A percentile compares a stretch with the other conserved stretches of the same genome.
Evolutionary conservation across 331 rosid species (phyloP).

Genomic region (Rhamnella rubrinervis): DNA sequence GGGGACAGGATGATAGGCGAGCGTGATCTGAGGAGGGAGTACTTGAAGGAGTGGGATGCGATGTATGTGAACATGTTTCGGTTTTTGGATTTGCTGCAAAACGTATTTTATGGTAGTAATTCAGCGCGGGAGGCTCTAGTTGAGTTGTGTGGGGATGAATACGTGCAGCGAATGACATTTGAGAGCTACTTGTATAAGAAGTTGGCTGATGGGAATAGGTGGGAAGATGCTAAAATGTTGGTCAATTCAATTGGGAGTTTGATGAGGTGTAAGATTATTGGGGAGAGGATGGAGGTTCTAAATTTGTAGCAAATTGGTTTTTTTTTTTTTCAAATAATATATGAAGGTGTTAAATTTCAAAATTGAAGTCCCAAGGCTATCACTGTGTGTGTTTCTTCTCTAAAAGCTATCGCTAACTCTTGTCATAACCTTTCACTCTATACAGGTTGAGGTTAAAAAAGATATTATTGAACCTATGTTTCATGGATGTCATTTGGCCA

Average conservation of each 20-base stretch:
- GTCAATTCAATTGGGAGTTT: slow-evolving; percentile 64
- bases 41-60: slow-evolving; percentile 71
- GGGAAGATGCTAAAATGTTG: slow-evolving; percentile 65
- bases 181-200: slow-evolving; percentile 84
- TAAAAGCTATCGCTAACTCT: too few relatives aligned
- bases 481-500: too few relatives aligned
- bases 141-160: slow-evolving; percentile 89
- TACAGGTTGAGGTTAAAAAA: too few relatives aligned
- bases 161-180: slow-evolving; percentile 88
- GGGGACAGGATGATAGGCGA: slow-evolving; percentile 64
- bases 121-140: slow-evolving; percentile 84
- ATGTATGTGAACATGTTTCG: slow-evolving; percentile 53
- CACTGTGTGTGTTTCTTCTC: too few relatives aligned
- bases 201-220: slow-evolving; percentile 56
- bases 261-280: slow-evolving; percentile 56
- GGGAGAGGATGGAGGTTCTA: slow-evolving; percentile 11
- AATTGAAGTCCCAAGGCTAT: too few relatives aligned
- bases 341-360: too few relatives aligned
- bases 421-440: too few relatives aligned
- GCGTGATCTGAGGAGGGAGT: slow-evolving; percentile 75
- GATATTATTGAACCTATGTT: too few relatives aligned
- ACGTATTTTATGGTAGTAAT: slow-evolving; percentile 76
- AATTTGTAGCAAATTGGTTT: neutral
- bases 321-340: neutral
- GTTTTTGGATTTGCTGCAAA: slow-evolving; percentile 76